Conservation (phyloP, 2,329 filamentous ascomycete genomes). For the Sclerotinia borealis region DNA sequence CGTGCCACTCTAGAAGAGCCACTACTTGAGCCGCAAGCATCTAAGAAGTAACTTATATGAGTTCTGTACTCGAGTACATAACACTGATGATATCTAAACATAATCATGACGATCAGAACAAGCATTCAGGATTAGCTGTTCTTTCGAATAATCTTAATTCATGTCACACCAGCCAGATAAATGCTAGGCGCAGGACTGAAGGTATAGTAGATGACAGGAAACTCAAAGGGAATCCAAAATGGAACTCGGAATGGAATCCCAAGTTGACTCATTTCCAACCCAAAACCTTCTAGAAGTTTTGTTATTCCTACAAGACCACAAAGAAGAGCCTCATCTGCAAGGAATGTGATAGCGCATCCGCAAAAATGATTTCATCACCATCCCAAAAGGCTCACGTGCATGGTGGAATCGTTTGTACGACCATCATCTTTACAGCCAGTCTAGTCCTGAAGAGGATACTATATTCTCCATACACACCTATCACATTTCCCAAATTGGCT, state of each 20-base stretch:
- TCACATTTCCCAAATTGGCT: background rate
- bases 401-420: background rate
- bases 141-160: background rate
- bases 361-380: background rate
- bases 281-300: background rate
- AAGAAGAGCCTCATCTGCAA: background rate
- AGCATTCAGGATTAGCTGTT: background rate
- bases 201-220: background rate
- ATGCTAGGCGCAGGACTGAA: background rate
- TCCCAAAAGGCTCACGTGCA: constrained; percentile 4
- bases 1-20: background rate
- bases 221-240: background rate
- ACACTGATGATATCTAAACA: background rate
- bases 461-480: background rate
- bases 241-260: background rate
- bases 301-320: background rate
- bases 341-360: background rate
- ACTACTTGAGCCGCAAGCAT: background rate
- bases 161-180: background rate
- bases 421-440: background rate
- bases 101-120: background rate
- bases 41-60: background rate
- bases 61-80: background rate
- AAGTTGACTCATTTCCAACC: background rate
- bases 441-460: background rate